Conservation (phyloP, 306 rosid genomes). For the Trifolium pratense region DNA sequence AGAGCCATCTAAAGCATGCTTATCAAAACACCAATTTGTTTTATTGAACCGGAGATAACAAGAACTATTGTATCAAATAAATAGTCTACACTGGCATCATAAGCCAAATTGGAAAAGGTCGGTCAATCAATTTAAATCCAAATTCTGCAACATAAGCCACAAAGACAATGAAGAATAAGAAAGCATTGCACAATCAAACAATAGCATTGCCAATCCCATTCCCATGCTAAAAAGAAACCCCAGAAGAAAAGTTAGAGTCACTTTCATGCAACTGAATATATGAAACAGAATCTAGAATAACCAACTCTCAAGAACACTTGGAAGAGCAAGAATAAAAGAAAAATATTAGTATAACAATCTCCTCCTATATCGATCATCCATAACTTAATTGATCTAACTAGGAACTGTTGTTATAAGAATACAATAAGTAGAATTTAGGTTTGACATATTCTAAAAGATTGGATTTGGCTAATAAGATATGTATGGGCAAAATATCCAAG, state of each 20-base stretch:
- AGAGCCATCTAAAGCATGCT: neutral
- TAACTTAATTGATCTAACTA: neutral
- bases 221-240: neutral
- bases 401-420: neutral
- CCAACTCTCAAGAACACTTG: neutral
- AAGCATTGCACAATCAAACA: neutral
- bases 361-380: neutral
- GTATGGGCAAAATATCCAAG: neutral
- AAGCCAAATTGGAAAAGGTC: neutral
- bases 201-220: neutral
- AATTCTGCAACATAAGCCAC: neutral
- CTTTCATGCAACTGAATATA: neutral
- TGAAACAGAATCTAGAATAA: neutral
- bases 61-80: neutral
- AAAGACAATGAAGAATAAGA: neutral
- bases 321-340: no score
- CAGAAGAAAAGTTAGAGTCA: neutral
- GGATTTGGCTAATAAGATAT: neutral
- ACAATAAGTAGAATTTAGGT: neutral
- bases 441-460: conserved; percentile 7
- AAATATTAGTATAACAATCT: neutral
- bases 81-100: neutral
- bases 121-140: neutral
- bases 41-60: neutral
- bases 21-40: neutral